Conservation (phyloP, 106 monocot species). For the Platanthera zijinensis region DNA sequence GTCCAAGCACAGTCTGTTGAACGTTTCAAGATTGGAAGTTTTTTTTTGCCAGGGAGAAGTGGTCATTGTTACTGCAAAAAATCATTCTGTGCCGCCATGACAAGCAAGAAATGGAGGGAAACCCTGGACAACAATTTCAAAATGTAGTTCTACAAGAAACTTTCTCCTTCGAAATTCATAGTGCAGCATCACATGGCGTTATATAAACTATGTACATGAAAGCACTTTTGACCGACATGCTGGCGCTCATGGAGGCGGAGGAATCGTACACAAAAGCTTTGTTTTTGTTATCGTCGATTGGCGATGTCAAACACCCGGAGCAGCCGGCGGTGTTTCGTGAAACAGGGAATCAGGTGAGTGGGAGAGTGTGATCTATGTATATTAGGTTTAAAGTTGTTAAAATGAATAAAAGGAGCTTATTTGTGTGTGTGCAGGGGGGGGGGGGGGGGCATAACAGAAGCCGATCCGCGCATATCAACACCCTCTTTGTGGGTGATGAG, state of each 20-base stretch:
- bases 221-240: conserved; percentile 28
- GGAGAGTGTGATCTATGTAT: no score
- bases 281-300: no score
- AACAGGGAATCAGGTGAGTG: no score
- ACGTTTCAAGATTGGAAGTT: conserved; percentile 26
- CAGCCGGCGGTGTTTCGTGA: no score
- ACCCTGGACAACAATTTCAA: conserved; percentile 32
- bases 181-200: conserved; percentile 33
- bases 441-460: no score
- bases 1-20: conserved; percentile 17
- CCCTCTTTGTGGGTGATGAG: no score
- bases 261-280: conserved; percentile 33
- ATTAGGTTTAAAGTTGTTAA: no score
- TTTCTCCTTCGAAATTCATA: conserved; percentile 38
- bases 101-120: conserved; percentile 35
- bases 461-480: no score
- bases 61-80: conserved; percentile 33
- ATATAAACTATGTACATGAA: conserved; percentile 29
- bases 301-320: no score
- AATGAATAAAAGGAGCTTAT: no score
- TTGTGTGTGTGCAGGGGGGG: no score
- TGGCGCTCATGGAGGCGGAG: conserved; percentile 28
- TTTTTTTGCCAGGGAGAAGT: conserved; percentile 41
- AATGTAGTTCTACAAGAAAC: conserved; percentile 31
- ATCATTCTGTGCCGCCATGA: conserved; percentile 38